A percentile compares a stretch with the other conserved stretches of the same genome.
phyloP scores from a whole-genome alignment of 345 rosid genomes.

The Adansonia digitata region DNA sequence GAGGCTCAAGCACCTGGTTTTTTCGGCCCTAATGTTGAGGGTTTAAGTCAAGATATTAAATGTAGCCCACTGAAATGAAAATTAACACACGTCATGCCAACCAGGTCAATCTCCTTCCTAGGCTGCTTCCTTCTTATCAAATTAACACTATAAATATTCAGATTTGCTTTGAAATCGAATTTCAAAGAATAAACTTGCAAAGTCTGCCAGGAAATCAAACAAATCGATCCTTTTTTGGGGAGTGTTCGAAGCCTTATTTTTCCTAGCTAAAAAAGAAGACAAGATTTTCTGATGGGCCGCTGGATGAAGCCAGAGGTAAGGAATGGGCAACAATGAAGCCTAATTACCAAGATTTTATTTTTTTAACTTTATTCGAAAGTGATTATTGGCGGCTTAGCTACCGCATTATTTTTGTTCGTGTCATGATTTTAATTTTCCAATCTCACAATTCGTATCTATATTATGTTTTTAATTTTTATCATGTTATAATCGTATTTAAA shows the following conservation, averaged over 20 bases:
- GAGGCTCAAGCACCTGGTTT: constrained; percentile 41
- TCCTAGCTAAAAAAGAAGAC: background rate
- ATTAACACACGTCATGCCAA: background rate
- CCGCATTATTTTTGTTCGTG: background rate
- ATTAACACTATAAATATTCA: background rate
- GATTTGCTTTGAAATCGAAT: background rate
- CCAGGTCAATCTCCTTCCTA: background rate
- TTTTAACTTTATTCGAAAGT: background rate
- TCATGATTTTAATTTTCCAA: background rate
- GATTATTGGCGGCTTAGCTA: no score
- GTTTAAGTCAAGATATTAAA: background rate
- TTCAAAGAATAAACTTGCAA: background rate
- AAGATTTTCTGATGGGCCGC: constrained; percentile 42
- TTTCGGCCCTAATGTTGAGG: background rate
- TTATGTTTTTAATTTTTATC: no score
- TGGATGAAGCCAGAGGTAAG: constrained; percentile 72
- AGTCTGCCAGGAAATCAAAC: background rate
- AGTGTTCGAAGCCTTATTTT: background rate
- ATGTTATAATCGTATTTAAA: no score
- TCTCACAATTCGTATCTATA: no score
- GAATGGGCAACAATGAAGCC: background rate
- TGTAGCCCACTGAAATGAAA: constrained; percentile 20
- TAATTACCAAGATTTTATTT: background rate
- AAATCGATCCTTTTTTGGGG: background rate
- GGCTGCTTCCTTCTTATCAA: no score